A percentile compares a stretch with the other conserved stretches of the same genome.
Evolutionary conservation across 2,329 filamentous ascomycete genomes (phyloP).

Genomic region (Colletotrichum lentis): DNA sequence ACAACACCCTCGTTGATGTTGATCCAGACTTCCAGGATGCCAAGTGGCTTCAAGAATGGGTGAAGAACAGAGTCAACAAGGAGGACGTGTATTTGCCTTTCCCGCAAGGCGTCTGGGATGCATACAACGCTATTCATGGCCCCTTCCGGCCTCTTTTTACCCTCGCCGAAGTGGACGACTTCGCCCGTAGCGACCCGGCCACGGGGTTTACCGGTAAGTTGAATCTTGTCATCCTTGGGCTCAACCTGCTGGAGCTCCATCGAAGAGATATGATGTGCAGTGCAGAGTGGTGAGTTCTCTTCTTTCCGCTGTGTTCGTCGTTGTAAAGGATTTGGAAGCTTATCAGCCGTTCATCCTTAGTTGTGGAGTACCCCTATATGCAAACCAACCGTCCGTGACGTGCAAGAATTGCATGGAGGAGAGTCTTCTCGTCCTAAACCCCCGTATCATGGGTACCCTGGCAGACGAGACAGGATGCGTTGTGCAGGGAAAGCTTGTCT

Average conservation of each 20-base stretch:
- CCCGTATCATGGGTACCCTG: constrained; percentile 51
- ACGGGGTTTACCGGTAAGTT: constrained; percentile 53
- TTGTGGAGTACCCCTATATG: constrained; percentile 63
- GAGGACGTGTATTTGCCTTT: constrained; percentile 61
- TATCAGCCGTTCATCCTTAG: constrained; percentile 42
- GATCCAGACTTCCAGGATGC: constrained; percentile 63
- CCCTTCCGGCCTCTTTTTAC: constrained; percentile 50
- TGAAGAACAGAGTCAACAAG: constrained; percentile 56
- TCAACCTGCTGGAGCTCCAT: constrained; percentile 45
- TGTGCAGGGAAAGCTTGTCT: constrained; percentile 59
- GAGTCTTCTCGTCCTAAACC: constrained; percentile 49
- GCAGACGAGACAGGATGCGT: constrained; percentile 66
- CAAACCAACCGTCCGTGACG: constrained; percentile 53
- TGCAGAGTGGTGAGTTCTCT: constrained; percentile 50
- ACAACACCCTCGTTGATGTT: constrained; percentile 61
- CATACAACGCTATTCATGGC: constrained; percentile 46
- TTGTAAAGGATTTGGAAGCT: neutral
- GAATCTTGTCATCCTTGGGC: constrained; percentile 46
- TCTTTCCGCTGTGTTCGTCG: neutral
- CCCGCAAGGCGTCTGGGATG: constrained; percentile 51
- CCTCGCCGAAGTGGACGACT: constrained; percentile 54
- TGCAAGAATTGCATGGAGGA: constrained; percentile 51
- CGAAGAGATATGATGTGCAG: constrained; percentile 51
- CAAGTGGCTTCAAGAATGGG: constrained; percentile 60
- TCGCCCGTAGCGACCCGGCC: constrained; percentile 46